Base-by-base conservation (phyloP, 2,329 filamentous ascomycete genomes). In the Alternaria solani region DNA sequence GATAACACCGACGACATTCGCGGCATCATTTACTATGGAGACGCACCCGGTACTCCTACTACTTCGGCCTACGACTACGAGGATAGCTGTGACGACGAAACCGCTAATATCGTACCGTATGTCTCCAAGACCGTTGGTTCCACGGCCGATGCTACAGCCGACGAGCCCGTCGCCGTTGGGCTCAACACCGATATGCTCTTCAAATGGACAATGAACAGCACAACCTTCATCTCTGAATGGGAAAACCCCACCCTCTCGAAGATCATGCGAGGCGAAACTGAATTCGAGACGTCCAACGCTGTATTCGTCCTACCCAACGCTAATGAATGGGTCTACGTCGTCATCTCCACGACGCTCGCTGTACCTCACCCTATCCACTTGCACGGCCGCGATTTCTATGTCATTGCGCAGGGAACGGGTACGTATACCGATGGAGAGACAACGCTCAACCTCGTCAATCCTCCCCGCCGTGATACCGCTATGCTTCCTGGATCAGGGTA, bases 141-240 rank as follows among this genome's bases (percentile, higher is more conserved):
- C 9, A 42, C 43, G 23, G 36, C 51, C 1, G 36, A 69, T 9
- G 55, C 75, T 2, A 70, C 68, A 11, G 69, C 68, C 3, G 57
- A 71, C 8, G 69, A 79, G 57, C 66, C 64, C 9, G 73, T 78
- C 5, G 62, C 66, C 4, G 72, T 80, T 5, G 75, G 59, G 1
- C 69, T 72, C 56, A 76, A 70, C 26, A 57, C 49, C 38, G 76
- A 79, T 25, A 75, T 70, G 20, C 64, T 81, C 9, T 80, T 77
- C 73, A 75, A 77, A 12, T 82, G 80, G 80, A 75, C 71, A 43
- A 66, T 82, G 9, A 76, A 77, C 56, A 78, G 75, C 60, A 79
- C 75, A 1, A 77, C 76, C 16, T 79, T 82, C 71, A 41, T 72
- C 1, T 70, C 75, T 7, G 68, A 80, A 7, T 82, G 78, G 76